Conservation (phyloP, 2,329 filamentous ascomycete species). For the Cladophialophora immunda region DNA sequence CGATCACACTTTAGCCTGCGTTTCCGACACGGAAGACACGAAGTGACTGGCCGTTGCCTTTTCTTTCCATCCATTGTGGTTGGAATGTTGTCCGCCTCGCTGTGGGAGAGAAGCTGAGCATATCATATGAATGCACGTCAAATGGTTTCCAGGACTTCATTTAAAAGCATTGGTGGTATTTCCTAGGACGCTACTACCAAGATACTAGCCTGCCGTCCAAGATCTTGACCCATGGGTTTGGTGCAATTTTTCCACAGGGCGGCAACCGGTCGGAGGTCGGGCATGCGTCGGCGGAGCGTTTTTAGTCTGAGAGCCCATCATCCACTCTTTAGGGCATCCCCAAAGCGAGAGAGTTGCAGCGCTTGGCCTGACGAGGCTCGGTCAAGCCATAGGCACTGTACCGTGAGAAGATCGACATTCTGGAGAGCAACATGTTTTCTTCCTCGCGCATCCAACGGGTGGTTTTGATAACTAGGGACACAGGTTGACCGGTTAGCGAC, state of each 20-base stretch:
- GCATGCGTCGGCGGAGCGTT: constrained; percentile 6
- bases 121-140: not conserved
- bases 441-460: not conserved
- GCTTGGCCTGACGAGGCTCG: not conserved
- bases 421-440: not conserved
- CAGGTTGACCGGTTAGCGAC: not conserved
- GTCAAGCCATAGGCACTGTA: not conserved
- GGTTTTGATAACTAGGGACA: not conserved
- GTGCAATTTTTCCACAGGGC: not conserved
- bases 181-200: not conserved
- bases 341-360: not conserved
- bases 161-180: not conserved
- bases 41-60: constrained; percentile 32
- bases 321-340: not conserved
- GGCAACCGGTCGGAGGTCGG: constrained; percentile 11
- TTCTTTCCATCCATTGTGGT: constrained; percentile 25
- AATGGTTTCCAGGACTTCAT: not conserved
- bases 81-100: constrained; percentile 8
- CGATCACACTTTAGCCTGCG: constrained; percentile 33
- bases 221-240: not conserved
- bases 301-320: not conserved
- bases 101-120: not conserved
- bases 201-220: not conserved
- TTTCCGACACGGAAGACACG: constrained; percentile 33
- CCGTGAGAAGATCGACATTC: not conserved